Evolutionary conservation across 345 rosid species (phyloP), one percentile per base, ranked within the genome.

Genomic region (Hibiscus trionum): DNA sequence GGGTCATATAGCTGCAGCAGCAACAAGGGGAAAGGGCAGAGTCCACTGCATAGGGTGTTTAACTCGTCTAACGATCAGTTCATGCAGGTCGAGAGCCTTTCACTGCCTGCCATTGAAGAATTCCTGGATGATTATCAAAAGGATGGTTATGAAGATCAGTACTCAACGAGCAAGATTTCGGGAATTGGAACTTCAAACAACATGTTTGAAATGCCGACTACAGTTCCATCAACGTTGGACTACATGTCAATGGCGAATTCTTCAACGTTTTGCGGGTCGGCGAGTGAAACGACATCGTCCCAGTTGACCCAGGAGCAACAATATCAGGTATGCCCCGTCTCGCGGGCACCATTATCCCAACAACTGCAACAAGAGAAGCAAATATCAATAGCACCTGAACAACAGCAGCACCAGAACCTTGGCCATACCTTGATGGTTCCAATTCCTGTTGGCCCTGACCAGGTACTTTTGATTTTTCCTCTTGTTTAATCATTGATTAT

Each of bases 81-180:
- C n/a, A 82, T 86, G 87, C 89, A 84, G 55, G 55, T 79, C 11
- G 86, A 85, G 76, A 84, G 70, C 63, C 83, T 82, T 61, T 82
- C 86, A 21, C 69, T 82, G 80, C 83, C 88, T 0, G 73, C 81
- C 4, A 75, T 88, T 11, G 93, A 82, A 55, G 87, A 85, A 21
- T 81, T 85, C 71, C 76, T 88, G 74, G 91, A 85, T 61, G 87
- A 81, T 61, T 84, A 75, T 66, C 85, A 78, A 21, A 81, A 75
- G 71, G 84, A 81, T 24, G 85, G 77, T 9, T 73, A 62, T 33
- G 81, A 72, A 3, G 74, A 27, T 59, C 62, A 63, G n/a, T 75
- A 69, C 49, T 73, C 75, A 5, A 66, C 81, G 44, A 71, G 71
- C 56, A 80, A 58, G 68, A 61, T 82, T 76, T 53, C 78, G 11